These are phyloP conservation scores for Mycena belliarum DNA, from an alignment of 768 basidiomycete genomes.

Conservation along the genomic window DNA sequence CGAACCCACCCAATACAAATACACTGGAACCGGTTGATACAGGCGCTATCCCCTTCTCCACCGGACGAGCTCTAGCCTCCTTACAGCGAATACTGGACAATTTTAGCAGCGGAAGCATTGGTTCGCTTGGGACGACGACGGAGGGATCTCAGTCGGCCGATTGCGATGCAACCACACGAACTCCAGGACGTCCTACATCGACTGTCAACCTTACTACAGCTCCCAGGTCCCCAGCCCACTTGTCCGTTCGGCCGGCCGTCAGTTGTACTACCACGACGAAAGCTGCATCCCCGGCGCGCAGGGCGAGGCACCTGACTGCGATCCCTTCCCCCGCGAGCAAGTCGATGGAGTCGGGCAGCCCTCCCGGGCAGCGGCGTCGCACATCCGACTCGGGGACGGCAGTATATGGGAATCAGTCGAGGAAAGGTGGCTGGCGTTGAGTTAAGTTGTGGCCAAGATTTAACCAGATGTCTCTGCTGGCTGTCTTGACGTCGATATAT, in stretches of 20 bases:
- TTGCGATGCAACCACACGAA: background rate
- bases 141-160: conserved; percentile 6
- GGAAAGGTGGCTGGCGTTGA: no score
- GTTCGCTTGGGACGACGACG: conserved; percentile 30
- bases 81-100: conserved; percentile 27
- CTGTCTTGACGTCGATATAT: no score
- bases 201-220: background rate
- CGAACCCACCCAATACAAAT: background rate
- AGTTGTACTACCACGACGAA: background rate
- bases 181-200: background rate
- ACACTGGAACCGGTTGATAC: background rate
- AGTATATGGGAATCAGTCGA: no score
- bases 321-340: background rate
- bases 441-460: no score
- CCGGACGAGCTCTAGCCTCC: conserved; percentile 24
- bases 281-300: background rate
- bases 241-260: background rate
- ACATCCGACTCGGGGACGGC: background rate
- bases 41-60: conserved; percentile 6
- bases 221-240: background rate
- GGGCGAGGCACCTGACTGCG: background rate
- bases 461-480: no score
- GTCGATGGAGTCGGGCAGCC: background rate
- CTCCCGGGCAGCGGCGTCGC: background rate
- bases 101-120: conserved; percentile 38